Evolutionary conservation across 1,139 yeast species (phyloP), one percentile per base, ranked within the genome.

Genomic region (Kluyveromyces sp.): DNA sequence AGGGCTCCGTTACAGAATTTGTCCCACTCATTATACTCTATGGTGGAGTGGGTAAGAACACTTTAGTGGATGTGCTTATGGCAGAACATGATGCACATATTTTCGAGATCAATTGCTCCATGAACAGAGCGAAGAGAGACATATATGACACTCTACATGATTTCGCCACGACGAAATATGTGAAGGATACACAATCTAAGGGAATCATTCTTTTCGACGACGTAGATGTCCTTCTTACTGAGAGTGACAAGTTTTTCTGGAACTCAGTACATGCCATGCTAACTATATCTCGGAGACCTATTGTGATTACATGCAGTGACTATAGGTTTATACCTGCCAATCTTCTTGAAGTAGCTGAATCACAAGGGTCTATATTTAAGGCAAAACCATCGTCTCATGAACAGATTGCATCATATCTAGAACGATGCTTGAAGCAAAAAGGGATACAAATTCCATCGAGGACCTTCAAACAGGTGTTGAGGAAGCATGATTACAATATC

Each of bases 131-230:
- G 1, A 75, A 83, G 36, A 83, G 78, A 55, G 92, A 85, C 49
- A 74, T 89, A 17, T 66, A 71, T 46, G 74, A 78, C 22, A 74
- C 74, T 31, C 68, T 92, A 37, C 81, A 76, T 43, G 97, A 94
- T 54, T 74, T 87, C 45, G 80, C 94, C 46, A 89, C 95, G 3
- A 83, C 95, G 0, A 92, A 87, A 48, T 67, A 84, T 41, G 92
- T 92, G 0, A 87, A 83, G 56, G 68, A 68, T 36, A 65, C 55
- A 26, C 60, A 61, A 41, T 80, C 77, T 48, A 74, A 77, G 44
- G 88, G 92, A 4, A 66, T 88, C 7, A 80, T 92, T 2, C 63
- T 92, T 31, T 70, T 92, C 43, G 96, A 89, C 55, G 96, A 92
- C 54, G 89, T 85, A 22, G 96, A 92, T 60, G 69, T 86, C 12